Conservation (phyloP, 1,284 basidiomycete genomes). For the Acaromyces ingoldii region DNA sequence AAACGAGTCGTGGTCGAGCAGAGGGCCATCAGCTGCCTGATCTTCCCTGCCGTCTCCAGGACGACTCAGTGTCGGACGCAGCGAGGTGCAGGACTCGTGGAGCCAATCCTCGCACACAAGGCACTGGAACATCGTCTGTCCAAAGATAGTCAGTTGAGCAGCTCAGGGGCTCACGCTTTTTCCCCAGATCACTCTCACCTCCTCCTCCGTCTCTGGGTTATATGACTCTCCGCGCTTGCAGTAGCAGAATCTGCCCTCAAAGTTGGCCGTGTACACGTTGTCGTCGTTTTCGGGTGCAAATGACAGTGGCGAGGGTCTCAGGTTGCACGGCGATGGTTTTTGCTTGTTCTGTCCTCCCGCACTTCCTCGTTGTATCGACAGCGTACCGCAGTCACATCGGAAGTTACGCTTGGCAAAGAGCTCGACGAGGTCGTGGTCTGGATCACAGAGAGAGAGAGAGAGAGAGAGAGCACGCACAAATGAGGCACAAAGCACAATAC, state of each 20-base stretch:
- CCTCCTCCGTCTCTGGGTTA: constrained; percentile 52
- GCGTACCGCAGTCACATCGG: constrained; percentile 50
- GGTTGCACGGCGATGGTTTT: constrained; percentile 5
- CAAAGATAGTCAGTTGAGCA: not conserved
- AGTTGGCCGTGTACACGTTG: constrained; percentile 50
- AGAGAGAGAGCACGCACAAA: too few species aligned
- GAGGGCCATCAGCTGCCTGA: constrained; percentile 8
- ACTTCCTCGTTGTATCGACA: constrained; percentile 4
- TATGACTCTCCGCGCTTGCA: constrained; percentile 50
- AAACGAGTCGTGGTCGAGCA: constrained; percentile 38
- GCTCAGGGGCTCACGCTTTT: too few species aligned
- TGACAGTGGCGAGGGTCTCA: not conserved
- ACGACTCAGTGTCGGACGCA: constrained; percentile 9
- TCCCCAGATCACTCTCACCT: constrained; percentile 17
- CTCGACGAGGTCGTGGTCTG: constrained; percentile 48
- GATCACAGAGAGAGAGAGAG: too few species aligned
- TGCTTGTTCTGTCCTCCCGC: not conserved
- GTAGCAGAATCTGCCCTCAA: constrained; percentile 52
- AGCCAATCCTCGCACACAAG: constrained; percentile 54
- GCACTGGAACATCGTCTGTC: constrained; percentile 52
- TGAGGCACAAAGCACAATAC: not conserved
- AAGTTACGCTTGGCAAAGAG: constrained; percentile 49
- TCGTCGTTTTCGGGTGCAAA: constrained; percentile 30
- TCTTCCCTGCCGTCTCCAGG: not conserved
- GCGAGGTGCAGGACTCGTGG: constrained; percentile 50